These are phyloP conservation scores for Cercospora berteroae DNA, from an alignment of 2,329 filamentous ascomycete species.

Conservation along the genomic window DNA sequence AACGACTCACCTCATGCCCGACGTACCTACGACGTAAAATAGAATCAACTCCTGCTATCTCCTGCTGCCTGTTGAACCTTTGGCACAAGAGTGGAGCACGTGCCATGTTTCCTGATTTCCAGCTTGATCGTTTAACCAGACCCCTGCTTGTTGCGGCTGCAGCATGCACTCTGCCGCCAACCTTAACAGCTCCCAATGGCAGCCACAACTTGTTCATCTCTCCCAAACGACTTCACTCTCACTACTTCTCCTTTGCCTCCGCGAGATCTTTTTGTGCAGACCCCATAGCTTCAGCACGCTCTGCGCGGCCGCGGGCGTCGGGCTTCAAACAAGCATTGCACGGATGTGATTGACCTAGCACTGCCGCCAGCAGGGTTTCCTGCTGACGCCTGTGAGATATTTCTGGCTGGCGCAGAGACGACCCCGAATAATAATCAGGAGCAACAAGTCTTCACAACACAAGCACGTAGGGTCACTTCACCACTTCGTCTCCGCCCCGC, in stretches of 20 bases:
- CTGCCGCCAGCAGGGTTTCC: not conserved
- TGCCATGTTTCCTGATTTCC: not conserved
- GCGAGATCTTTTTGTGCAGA: not conserved
- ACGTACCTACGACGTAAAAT: not conserved
- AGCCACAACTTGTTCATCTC: not conserved
- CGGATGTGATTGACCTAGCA: not conserved
- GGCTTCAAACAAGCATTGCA: not conserved
- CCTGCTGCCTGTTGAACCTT: not conserved
- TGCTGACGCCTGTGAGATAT: conserved; percentile 1
- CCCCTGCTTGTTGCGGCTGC: not conserved
- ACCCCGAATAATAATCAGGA: not conserved
- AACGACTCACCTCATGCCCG: not conserved
- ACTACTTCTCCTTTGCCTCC: not conserved
- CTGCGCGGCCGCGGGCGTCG: not conserved
- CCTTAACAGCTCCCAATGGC: not conserved
- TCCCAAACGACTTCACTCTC: not conserved
- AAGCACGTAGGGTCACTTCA: not conserved
- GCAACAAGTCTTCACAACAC: not conserved
- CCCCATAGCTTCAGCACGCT: not conserved
- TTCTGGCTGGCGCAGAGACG: not conserved
- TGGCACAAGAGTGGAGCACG: not conserved
- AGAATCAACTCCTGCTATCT: not conserved
- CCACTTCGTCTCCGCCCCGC: not conserved
- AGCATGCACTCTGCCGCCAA: not conserved
- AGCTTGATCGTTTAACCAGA: not conserved